phyloP scores from a whole-genome alignment of 305 asterid species.

The Stenogyne calaminthoides region DNA sequence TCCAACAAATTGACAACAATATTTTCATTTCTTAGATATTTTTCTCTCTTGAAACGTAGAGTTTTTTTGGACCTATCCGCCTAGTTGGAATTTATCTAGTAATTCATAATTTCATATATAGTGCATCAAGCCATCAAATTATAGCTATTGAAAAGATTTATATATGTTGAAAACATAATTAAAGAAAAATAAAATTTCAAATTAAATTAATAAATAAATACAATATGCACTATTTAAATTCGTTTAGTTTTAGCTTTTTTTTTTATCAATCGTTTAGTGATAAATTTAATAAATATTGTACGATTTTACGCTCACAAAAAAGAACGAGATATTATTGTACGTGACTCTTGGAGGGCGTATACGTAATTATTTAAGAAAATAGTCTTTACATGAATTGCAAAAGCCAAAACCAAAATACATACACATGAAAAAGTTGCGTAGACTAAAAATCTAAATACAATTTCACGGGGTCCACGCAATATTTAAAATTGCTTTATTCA shows the following conservation, averaged over 20 bases:
- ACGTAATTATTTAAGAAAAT: not conserved
- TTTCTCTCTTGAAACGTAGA: not conserved
- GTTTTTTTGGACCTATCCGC: not conserved
- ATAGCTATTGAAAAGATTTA: no score
- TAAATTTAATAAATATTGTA: no score
- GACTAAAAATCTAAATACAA: not conserved
- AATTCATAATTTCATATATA: not conserved
- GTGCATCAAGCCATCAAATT: no score
- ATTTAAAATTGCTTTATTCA: slow-evolving; percentile 20
- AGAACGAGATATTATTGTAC: not conserved
- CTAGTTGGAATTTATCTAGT: not conserved
- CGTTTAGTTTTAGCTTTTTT: no score
- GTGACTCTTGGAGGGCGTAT: slow-evolving; percentile 5
- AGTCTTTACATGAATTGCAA: slow-evolving; percentile 39
- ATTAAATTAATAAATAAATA: no score
- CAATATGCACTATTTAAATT: no score
- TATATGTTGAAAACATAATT: not conserved
- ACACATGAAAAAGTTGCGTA: slow-evolving; percentile 8
- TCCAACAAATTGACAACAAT: slow-evolving; percentile 28
- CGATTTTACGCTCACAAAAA: not conserved
- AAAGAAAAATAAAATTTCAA: no score
- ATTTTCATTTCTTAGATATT: slow-evolving; percentile 18
- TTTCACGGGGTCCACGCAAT: slow-evolving; percentile 45
- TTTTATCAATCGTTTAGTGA: no score
- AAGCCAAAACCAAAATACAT: slow-evolving; percentile 27